These are phyloP conservation scores for Excoecaria agallocha DNA, from an alignment of 345 rosid species.

Conservation along the genomic window DNA sequence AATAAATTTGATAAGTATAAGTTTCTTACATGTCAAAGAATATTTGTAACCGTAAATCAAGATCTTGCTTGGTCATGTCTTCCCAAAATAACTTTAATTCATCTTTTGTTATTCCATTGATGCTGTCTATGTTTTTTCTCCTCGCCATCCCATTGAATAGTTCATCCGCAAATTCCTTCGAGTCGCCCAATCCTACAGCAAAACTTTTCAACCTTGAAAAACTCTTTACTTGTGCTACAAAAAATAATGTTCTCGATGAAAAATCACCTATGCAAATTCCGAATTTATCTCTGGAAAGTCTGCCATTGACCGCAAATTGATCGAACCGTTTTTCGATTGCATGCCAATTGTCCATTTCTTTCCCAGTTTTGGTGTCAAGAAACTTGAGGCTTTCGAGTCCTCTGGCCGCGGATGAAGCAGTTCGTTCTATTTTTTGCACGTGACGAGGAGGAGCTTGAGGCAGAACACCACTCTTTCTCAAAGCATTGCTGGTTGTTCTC, in stretches of 20 bases:
- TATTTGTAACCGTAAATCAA: conserved; percentile 80
- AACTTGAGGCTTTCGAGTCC: conserved; percentile 80
- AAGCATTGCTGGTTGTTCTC: conserved; percentile 41
- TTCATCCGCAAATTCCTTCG: conserved; percentile 78
- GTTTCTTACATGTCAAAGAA: conserved; percentile 82
- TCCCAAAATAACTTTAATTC: conserved; percentile 76
- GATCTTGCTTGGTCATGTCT: conserved; percentile 74
- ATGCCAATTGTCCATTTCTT: conserved; percentile 79
- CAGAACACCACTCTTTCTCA: conserved; percentile 38
- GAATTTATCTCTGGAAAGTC: conserved; percentile 58
- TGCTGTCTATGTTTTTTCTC: conserved; percentile 47
- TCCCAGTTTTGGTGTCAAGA: conserved; percentile 73
- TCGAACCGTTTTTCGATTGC: conserved; percentile 71
- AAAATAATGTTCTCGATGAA: background rate
- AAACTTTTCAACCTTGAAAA: no score
- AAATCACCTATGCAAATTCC: conserved; percentile 71
- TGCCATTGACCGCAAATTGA: conserved; percentile 58
- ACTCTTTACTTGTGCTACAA: background rate
- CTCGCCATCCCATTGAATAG: conserved; percentile 76
- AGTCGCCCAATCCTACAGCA: conserved; percentile 76
- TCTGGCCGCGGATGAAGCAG: conserved; percentile 60
- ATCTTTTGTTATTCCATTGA: conserved; percentile 60
- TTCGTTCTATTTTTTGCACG: conserved; percentile 43
- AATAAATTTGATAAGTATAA: no score
- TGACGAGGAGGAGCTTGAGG: conserved; percentile 16